Evolutionary conservation across 2,329 filamentous ascomycete genomes (phyloP).

Genomic region (Gnomoniopsis smithogilvyi): DNA sequence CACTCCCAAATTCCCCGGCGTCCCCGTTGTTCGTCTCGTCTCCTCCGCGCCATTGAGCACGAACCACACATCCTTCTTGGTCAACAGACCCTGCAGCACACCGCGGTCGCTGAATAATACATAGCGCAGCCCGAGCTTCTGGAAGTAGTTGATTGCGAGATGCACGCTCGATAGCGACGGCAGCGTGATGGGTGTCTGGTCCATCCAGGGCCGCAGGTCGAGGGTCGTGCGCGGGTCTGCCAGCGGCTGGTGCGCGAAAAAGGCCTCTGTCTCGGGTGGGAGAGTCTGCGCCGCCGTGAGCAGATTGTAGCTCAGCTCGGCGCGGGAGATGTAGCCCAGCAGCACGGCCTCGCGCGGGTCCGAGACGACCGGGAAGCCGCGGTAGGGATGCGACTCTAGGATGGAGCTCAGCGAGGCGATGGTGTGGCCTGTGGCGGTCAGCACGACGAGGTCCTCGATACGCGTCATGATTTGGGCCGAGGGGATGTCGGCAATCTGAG

Average conservation of each 20-base stretch:
- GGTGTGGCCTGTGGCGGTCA: slow-evolving; percentile 85
- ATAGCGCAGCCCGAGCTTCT: slow-evolving; percentile 88
- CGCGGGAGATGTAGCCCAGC: slow-evolving; percentile 90
- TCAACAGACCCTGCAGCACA: slow-evolving; percentile 77
- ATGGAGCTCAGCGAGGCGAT: slow-evolving; percentile 70
- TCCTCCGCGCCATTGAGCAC: slow-evolving; percentile 77
- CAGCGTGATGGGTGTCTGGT: slow-evolving; percentile 93
- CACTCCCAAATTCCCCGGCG: slow-evolving; percentile 18
- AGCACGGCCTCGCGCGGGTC: slow-evolving; percentile 74
- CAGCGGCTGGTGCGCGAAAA: slow-evolving; percentile 80
- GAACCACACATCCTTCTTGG: slow-evolving; percentile 97
- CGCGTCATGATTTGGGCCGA: slow-evolving; percentile 90
- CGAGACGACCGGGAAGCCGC: slow-evolving; percentile 87
- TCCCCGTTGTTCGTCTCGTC: slow-evolving; percentile 41
- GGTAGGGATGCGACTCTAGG: slow-evolving; percentile 71
- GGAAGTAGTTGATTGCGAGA: slow-evolving; percentile 89
- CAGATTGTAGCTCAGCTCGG: slow-evolving; percentile 82
- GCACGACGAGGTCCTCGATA: slow-evolving; percentile 83
- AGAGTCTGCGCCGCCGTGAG: slow-evolving; percentile 59
- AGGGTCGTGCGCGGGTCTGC: slow-evolving; percentile 75
- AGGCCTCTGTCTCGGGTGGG: slow-evolving; percentile 70
- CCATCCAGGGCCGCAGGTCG: slow-evolving; percentile 96
- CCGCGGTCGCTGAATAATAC: slow-evolving; percentile 84
- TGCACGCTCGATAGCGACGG: slow-evolving; percentile 73
- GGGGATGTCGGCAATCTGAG: slow-evolving; percentile 71